phyloP scores from a whole-genome alignment of 2,329 filamentous ascomycete genomes.

The Beauveria sp. region DNA sequence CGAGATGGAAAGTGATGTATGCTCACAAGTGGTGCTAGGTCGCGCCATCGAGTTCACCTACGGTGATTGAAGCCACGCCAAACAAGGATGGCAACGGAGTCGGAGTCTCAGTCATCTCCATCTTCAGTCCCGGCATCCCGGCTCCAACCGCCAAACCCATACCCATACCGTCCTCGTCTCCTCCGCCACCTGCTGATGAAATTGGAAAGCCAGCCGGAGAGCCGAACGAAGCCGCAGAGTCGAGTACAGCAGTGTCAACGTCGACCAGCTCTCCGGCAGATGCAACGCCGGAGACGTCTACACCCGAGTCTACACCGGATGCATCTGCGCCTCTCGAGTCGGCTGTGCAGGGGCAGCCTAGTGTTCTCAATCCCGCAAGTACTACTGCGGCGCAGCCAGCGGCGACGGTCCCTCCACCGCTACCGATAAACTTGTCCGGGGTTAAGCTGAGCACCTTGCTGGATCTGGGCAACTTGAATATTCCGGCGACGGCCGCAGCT shows the following conservation, averaged over 20 bases:
- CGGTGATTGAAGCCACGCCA: conserved; percentile 5
- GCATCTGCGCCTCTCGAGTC: conserved; percentile 3
- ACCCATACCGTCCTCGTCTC: background rate
- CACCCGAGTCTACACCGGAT: too few species aligned
- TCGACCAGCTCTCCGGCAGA: conserved; percentile 11
- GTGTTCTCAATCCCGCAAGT: background rate
- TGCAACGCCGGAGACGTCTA: too few species aligned
- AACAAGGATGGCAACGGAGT: conserved; percentile 19
- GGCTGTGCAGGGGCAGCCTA: background rate
- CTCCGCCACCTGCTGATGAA: conserved; percentile 9
- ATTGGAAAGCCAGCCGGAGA: background rate
- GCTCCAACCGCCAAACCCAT: background rate
- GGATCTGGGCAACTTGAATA: conserved; percentile 34
- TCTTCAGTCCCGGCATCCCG: conserved; percentile 3
- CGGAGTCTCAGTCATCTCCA: conserved; percentile 19
- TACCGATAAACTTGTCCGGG: conserved; percentile 31
- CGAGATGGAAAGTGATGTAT: too few species aligned
- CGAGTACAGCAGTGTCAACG: background rate
- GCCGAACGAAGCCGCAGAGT: background rate
- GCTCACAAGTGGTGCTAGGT: background rate
- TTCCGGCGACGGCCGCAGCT: background rate
- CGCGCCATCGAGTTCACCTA: background rate
- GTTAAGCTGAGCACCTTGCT: conserved; percentile 35
- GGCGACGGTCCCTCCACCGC: conserved; percentile 13
- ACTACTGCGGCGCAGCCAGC: background rate